A percentile compares a stretch with the other conserved stretches of the same genome.
Evolutionary conservation across 768 basidiomycete genomes (phyloP).

Genomic region (Naganishia vaughanmartiniae): DNA sequence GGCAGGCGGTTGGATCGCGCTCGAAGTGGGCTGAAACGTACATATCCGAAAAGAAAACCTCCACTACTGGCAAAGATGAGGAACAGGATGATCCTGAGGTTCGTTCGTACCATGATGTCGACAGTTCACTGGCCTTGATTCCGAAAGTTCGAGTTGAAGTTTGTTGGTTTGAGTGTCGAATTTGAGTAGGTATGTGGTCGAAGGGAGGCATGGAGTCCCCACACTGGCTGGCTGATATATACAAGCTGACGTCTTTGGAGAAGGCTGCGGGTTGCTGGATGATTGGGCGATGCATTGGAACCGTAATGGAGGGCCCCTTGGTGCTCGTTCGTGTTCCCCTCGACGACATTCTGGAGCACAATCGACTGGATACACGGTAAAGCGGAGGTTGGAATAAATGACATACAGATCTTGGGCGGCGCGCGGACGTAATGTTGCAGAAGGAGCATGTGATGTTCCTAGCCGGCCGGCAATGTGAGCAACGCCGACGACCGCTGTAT

Average conservation of each 20-base stretch:
- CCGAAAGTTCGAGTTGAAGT: background rate
- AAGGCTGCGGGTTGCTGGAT: background rate
- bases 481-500: no score
- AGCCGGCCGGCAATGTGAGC: background rate
- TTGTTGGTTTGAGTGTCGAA: background rate
- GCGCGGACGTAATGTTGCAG: background rate
- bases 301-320: no score
- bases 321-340: background rate
- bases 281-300: background rate
- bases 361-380: background rate
- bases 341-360: background rate
- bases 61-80: conserved; percentile 25
- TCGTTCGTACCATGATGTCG: conserved; percentile 11
- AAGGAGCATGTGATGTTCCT: background rate
- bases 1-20: background rate
- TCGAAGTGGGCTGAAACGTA: background rate
- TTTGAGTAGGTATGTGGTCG: background rate
- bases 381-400: background rate
- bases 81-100: conserved; percentile 21
- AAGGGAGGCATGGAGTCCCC: background rate
- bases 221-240: background rate
- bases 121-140: background rate
- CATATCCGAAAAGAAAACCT: conserved; percentile 21
- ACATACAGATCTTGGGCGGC: no score
- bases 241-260: background rate